These are phyloP conservation scores for Plasmodium fragile DNA, from an alignment of 169 alveolate genomes.

Conservation along the genomic window DNA sequence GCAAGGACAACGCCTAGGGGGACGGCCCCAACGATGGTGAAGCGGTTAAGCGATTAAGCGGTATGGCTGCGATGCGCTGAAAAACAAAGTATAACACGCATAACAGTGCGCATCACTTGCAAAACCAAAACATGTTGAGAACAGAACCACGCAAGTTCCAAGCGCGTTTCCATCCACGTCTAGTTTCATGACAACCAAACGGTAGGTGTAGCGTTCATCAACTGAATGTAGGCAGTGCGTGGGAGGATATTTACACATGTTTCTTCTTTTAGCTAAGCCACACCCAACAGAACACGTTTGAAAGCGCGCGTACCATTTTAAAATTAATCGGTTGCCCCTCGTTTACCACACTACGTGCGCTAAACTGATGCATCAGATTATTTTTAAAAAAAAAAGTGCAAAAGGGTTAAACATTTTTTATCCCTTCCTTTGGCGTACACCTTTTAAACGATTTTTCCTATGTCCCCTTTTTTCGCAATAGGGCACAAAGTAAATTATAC, in stretches of 20 bases:
- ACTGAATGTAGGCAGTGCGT: background rate
- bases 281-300: background rate
- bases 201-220: background rate
- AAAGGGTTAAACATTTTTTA: background rate
- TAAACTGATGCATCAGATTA: background rate
- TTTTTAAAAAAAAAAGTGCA: background rate
- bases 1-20: constrained; percentile 73
- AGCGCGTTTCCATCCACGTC: background rate
- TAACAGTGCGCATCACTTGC: background rate
- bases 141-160: background rate
- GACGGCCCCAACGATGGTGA: background rate
- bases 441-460: background rate
- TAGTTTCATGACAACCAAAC: background rate
- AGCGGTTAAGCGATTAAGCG: background rate
- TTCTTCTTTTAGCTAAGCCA: background rate
- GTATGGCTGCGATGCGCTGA: background rate
- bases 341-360: background rate
- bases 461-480: background rate
- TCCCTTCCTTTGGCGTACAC: background rate
- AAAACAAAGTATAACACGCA: background rate
- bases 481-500: constrained; percentile 16
- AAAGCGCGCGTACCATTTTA: background rate
- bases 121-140: background rate
- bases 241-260: background rate
- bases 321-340: background rate